Evolutionary conservation across 2,329 filamentous ascomycete species (phyloP).

Genomic region (Sodiomyces alkalinus): DNA sequence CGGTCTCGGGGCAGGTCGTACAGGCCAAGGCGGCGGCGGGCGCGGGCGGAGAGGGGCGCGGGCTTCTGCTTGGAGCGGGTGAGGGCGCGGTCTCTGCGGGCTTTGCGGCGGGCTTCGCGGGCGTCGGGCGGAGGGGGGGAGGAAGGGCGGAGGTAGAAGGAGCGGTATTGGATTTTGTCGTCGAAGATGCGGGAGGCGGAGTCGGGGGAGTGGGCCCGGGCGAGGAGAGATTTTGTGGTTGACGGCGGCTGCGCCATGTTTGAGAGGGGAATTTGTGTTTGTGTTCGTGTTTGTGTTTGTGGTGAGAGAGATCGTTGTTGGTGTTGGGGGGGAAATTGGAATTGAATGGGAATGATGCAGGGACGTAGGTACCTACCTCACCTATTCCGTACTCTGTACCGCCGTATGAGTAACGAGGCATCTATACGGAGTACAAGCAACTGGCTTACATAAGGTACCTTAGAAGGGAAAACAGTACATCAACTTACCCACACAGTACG

Average conservation of each 20-base stretch:
- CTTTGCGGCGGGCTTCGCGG: slow-evolving; percentile 39
- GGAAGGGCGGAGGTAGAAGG: slow-evolving; percentile 62
- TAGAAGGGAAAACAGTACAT: no score
- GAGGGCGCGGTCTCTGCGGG: slow-evolving; percentile 24
- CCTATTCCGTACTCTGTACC: no score
- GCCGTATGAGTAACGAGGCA: no score
- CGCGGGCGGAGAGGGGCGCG: slow-evolving; percentile 61
- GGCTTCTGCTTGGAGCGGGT: slow-evolving; percentile 32
- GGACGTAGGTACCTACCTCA: no score
- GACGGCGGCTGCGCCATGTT: slow-evolving; percentile 26
- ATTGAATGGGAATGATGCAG: neutral
- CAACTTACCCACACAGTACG: no score
- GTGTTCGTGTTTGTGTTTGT: neutral
- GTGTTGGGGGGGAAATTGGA: neutral
- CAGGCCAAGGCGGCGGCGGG: slow-evolving; percentile 58
- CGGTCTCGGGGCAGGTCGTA: slow-evolving; percentile 58
- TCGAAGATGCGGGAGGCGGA: slow-evolving; percentile 57
- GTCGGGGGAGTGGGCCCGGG: slow-evolving; percentile 64
- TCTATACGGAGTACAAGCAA: no score
- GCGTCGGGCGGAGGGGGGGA: slow-evolving; percentile 49
- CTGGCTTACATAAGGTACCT: no score
- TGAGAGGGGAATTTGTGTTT: no score
- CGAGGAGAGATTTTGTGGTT: slow-evolving; percentile 52
- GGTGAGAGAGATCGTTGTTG: neutral
- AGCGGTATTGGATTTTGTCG: slow-evolving; percentile 71